Evolutionary conservation across 2,329 filamentous ascomycete genomes (phyloP), one percentile per base, ranked within the genome.

Genomic region (Penicillium palitans): DNA sequence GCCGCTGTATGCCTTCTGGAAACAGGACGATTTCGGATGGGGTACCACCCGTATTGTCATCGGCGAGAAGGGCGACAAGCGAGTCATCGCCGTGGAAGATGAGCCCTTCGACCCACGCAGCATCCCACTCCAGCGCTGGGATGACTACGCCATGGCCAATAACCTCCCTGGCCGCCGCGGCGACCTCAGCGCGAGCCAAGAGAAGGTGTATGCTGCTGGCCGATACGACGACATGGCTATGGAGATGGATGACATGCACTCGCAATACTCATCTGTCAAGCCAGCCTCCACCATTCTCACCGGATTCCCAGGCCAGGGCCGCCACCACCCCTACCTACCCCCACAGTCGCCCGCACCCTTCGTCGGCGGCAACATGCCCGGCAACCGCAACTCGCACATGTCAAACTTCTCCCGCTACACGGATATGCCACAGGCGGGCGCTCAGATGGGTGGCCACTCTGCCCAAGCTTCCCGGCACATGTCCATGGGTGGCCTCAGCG

Each of bases 1-100:
- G 13, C 95, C 95, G 0, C 80, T 99, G 63, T 99, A 98, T 80
- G 96, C 93, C 0, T 99, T 99, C 88, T 99, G 95, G 95, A 96
- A 97, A 78, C 93, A 97, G 76, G 95, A 99, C 77, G 93, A 99
- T 79, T 99, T 99, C 83, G 88, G 88, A 2, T 99, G 95, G 95
- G 95, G 95, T 83, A 98, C 95, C 79, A 99, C 95, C 1, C 92
- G 95, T 84, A 87, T 99, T 64, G 95, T 99, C 66, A 90, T 98
- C 65, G 93, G 92, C 59, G 95, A 99, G 76, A 91, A 93, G 75
- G 93, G 93, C 62, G 85, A 85, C 72, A 96, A 96, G 80, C 87
- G 96, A 72, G 81, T 97, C n/a, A 83, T 99, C 53, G 92, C 92
- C 0, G 86, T 93, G 3, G 84, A 86, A 55, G 90, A 93, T 60